A percentile compares a stretch with the other conserved stretches of the same genome.
phyloP scores from a whole-genome alignment of 73 alveolate genomes.

The Stentor coeruleus region DNA sequence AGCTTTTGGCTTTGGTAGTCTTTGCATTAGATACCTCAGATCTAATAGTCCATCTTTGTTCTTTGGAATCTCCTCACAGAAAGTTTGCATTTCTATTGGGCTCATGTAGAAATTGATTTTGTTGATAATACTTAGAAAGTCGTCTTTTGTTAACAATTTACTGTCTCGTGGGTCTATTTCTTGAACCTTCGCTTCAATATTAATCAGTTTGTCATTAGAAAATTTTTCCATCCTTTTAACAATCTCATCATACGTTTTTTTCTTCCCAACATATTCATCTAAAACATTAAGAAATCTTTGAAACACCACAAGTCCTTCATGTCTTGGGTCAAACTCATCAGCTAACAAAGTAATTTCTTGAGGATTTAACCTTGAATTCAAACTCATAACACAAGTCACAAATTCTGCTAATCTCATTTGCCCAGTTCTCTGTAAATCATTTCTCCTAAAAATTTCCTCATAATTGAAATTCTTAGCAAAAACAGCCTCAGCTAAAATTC shows the following conservation, averaged over 20 bases:
- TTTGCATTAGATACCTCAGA: background rate
- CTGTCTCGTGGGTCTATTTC: slow-evolving; percentile 15
- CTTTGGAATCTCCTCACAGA: background rate
- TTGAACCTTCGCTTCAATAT: background rate
- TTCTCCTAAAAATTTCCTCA: background rate
- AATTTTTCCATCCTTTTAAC: background rate
- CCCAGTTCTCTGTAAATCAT: background rate
- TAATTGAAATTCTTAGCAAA: background rate
- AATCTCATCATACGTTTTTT: background rate
- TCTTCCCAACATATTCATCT: background rate
- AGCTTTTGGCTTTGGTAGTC: slow-evolving; percentile 25
- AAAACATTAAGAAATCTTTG: background rate
- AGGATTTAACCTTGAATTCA: background rate
- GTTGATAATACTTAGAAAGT: background rate
- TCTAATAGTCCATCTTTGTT: slow-evolving; percentile 2
- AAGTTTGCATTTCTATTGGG: background rate
- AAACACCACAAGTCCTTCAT: background rate
- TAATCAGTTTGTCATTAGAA: background rate
- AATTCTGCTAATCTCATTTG: background rate
- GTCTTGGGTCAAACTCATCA: slow-evolving; percentile 2
- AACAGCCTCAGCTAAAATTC: background rate
- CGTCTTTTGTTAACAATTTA: slow-evolving; percentile 18
- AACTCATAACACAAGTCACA: background rate
- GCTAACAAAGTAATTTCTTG: background rate
- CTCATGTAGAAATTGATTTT: background rate